Evolutionary conservation across 177 flowering plant genomes (phyloP), one percentile per base, ranked within the genome.

Genomic region (Vitis hybrid): DNA sequence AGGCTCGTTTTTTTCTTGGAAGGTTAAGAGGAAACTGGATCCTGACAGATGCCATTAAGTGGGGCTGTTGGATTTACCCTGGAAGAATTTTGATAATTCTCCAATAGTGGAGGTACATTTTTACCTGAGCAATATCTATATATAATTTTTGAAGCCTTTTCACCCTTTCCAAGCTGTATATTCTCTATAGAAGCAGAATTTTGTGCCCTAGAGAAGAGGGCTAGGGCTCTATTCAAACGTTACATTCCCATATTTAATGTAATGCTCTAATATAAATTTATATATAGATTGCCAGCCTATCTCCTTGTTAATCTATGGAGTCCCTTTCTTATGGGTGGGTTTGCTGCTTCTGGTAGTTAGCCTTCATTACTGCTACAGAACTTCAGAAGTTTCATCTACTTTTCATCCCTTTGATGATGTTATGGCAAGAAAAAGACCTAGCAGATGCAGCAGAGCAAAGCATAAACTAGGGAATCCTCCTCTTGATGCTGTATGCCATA

Each of bases 361-460:
- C 45, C 45, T 39, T 39, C 45, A 39, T 39, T 39, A 39, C 6
- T 39, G 45, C 45, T 39, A 39, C 6, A 39, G 8, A 39, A 39
- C 6, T 39, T 39, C 45, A 39, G 8, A 39, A 39, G 45, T 39
- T 78, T 83, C 70, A 58, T 79, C 71, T 75, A 82, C 79, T 66
- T 39, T 5, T 39, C 7, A 10, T 48, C 7, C 18, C 14, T 61
- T 77, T 52, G 9, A 66, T 54, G 3, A n/a, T 3, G 66, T 11
- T 2, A 13, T 61, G 74, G 58, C 64, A 71, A 74, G 66, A 66
- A 59, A 62, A 76, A 72, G 65, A 50, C 62, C 70, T 79, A 85
- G 90, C 83, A 81, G 86, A 85, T 83, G 82, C 77, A 79, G 90
- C 90, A 85, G 83, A 68, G 91, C 75, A 69, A 85, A 81, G 87